These are phyloP conservation scores for Geotrichum australiense DNA, from an alignment of 1,139 yeast genomes.

Conservation along the genomic window DNA sequence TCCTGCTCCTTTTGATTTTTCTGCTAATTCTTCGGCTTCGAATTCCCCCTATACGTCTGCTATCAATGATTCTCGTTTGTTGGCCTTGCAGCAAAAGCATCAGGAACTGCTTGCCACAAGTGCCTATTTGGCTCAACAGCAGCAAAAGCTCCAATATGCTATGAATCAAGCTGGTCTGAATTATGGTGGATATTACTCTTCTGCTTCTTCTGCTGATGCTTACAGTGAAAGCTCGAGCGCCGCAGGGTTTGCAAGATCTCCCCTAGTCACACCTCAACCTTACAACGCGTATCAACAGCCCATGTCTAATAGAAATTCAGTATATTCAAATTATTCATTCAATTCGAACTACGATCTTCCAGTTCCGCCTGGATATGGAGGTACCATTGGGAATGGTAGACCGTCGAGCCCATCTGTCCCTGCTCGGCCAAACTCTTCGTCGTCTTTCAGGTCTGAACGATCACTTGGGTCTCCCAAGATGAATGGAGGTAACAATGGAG, in stretches of 20 bases:
- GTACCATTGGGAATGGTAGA: slow-evolving; percentile 13
- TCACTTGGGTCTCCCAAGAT: slow-evolving; percentile 1
- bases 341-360: slow-evolving; percentile 8
- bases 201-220: slow-evolving; percentile 5
- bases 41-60: slow-evolving; percentile 4
- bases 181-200: slow-evolving; percentile 7
- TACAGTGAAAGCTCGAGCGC: slow-evolving; percentile 9
- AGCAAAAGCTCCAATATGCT: slow-evolving; percentile 32
- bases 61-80: slow-evolving; percentile 10
- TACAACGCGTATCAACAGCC: slow-evolving; percentile 2
- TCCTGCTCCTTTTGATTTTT: slow-evolving; percentile 9
- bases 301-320: slow-evolving; percentile 7
- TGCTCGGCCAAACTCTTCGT: slow-evolving; percentile 25
- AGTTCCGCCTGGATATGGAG: slow-evolving; percentile 10
- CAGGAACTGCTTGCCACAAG: slow-evolving; percentile 35
- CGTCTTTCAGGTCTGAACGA: slow-evolving; percentile 20
- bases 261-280: slow-evolving; percentile 6
- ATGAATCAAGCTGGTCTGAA: slow-evolving; percentile 24
- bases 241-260: slow-evolving; percentile 12
- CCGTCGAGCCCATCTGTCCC: slow-evolving; percentile 27
- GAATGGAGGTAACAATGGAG: slow-evolving; percentile 1
- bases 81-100: slow-evolving; percentile 34
- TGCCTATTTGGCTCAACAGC: slow-evolving; percentile 32
- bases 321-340: no score
- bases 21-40: neutral